Base-by-base conservation (phyloP, 192 early-diverging fungal genomes). In the Chytriomyces hyalinus region DNA sequence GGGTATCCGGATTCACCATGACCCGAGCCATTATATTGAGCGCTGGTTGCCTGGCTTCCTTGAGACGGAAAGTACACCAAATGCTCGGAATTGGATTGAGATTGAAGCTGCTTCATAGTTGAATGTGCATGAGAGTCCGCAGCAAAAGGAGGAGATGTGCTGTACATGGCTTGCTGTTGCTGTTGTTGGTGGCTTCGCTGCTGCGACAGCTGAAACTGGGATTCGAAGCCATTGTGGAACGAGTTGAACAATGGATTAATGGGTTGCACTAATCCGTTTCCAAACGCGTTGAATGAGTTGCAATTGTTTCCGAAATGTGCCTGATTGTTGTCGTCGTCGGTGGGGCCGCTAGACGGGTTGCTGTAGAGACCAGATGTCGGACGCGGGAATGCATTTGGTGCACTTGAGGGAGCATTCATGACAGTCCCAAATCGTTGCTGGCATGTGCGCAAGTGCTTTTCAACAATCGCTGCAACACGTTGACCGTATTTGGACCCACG, bases 401-500 rank as follows among this genome's bases (percentile, higher is more conserved):
- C 17, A 44, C 20, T 57, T 9, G n/a, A n/a, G 8, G 45, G 13
- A 5, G 45, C 61, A 46, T 62, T 62, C 22, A 73, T 61, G 49
- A 78, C 65, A 24, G 77, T 73, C 6, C 70, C 70, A 44, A 78
- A 79, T 24, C 78, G 78, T 13, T 80, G 78, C 59, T 80, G 78
- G 57, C 59, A 68, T 5, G 59, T 68, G 7, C 82, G 75, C 24
- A 80, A 74, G 71, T 84, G 78, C 78, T 88, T 88, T 70, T 88
- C 87, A 61, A 84, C 81, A 7, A 88, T 78, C n/a, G 83, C 81
- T 20, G 87, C 87, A 44, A 88, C 87, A 15, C 87, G 77, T 73
- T 93, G 92, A 11, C 92, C 92, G 70, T 92, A 92, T 73, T 93
- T 93, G 49, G 88, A 89, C 46, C 90, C 90, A 57, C 91, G 80